Evolutionary conservation across 768 basidiomycete genomes (phyloP).

Genomic region (Russula brevipes): DNA sequence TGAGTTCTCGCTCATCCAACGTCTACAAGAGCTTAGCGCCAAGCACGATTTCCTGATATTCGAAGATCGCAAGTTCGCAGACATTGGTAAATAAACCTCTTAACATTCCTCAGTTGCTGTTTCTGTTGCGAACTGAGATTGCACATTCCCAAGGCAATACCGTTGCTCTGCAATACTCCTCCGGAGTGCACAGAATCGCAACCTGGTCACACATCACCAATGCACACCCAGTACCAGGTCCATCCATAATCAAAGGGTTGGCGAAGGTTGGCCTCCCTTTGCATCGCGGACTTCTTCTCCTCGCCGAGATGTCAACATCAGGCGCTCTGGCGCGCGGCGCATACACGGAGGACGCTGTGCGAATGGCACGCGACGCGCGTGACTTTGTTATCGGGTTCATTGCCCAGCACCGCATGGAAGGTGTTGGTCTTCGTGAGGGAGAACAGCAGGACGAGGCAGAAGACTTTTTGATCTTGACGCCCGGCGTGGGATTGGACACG

Average conservation of each 20-base stretch:
- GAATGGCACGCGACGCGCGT: slow-evolving; percentile 76
- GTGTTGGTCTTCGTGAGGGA: slow-evolving; percentile 40
- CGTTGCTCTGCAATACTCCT: slow-evolving; percentile 89
- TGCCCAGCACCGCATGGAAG: slow-evolving; percentile 81
- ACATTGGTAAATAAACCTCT: slow-evolving; percentile 74
- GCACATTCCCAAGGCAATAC: slow-evolving; percentile 72
- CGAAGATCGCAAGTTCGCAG: slow-evolving; percentile 98
- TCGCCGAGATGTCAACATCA: slow-evolving; percentile 94
- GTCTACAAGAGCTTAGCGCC: slow-evolving; percentile 61
- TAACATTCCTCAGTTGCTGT: not conserved
- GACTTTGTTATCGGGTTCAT: slow-evolving; percentile 97
- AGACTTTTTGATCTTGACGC: slow-evolving; percentile 88
- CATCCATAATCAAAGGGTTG: slow-evolving; percentile 88
- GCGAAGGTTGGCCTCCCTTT: slow-evolving; percentile 80
- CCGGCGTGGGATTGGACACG: slow-evolving; percentile 81
- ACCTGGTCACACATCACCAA: slow-evolving; percentile 97
- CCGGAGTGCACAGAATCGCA: slow-evolving; percentile 89
- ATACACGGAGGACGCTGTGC: slow-evolving; percentile 81
- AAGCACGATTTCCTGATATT: slow-evolving; percentile 95
- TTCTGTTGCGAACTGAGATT: not conserved
- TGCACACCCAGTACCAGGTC: slow-evolving; percentile 94
- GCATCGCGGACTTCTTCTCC: slow-evolving; percentile 79
- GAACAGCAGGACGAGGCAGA: slow-evolving; percentile 33
- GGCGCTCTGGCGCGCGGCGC: slow-evolving; percentile 77
- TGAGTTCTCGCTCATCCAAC: slow-evolving; percentile 60